These are phyloP conservation scores for Flaveria floridana DNA, from an alignment of 140 eudicot species.

Conservation along the genomic window DNA sequence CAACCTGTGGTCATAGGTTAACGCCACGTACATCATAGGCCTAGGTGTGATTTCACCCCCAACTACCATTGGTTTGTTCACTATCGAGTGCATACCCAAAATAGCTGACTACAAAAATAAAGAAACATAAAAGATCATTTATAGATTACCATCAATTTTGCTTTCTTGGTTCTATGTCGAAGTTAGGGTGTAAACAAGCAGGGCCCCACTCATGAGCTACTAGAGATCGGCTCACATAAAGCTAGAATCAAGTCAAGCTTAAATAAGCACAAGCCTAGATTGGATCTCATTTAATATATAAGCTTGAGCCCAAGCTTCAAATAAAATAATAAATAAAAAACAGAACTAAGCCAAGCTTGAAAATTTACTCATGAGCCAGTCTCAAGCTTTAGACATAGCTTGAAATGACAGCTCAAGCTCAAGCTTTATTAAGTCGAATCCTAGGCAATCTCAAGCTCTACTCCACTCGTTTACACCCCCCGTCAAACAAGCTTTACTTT, in stretches of 20 bases:
- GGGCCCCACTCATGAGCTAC: background rate
- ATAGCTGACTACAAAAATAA: conserved; percentile 56
- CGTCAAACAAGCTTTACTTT: background rate
- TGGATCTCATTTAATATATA: background rate
- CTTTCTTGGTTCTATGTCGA: background rate
- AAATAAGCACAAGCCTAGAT: background rate
- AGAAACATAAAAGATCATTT: background rate
- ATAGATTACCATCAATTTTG: background rate
- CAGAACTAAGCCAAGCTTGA: background rate
- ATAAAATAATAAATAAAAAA: background rate
- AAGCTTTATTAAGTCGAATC: background rate
- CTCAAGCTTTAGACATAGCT: no score
- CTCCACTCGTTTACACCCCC: background rate
- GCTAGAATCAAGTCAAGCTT: background rate
- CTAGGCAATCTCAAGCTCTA: background rate
- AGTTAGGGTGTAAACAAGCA: background rate
- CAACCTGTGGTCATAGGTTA: conserved; percentile 69
- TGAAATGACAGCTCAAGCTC: no score
- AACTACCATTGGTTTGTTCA: conserved; percentile 71
- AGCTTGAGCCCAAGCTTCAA: background rate
- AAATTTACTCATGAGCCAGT: no score
- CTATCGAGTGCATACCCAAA: conserved; percentile 75
- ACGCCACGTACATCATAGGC: conserved; percentile 71
- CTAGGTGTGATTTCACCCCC: conserved; percentile 52
- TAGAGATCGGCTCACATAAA: background rate